A percentile compares a stretch with the other conserved stretches of the same genome.
Conservation (phyloP, 23 red algal species). For the Agarophyton chilense region DNA sequence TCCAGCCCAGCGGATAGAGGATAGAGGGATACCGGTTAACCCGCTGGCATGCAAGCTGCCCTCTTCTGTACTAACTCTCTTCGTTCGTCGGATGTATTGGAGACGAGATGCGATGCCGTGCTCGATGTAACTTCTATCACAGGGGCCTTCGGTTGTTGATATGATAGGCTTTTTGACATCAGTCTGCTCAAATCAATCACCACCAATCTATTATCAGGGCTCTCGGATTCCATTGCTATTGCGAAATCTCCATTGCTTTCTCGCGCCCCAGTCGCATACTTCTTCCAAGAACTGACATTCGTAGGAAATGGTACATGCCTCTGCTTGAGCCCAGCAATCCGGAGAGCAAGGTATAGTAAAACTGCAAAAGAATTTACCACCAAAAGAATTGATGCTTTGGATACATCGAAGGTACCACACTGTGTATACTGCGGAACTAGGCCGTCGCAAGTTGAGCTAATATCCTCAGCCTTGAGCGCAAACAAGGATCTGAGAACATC, state of each 20-base stretch:
- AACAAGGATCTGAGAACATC: constrained; percentile 13
- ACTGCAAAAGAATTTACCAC: not conserved
- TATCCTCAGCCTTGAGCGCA: constrained; percentile 39
- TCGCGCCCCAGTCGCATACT: not conserved
- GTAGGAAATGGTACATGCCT: not conserved
- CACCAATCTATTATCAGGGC: not conserved
- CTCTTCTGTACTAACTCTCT: too few species aligned
- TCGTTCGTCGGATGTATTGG: too few species aligned
- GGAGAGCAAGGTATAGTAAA: not conserved
- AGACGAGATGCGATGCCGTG: too few species aligned
- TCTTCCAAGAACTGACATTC: not conserved
- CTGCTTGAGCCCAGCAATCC: not conserved
- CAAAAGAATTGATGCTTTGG: not conserved
- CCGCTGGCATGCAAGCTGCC: too few species aligned
- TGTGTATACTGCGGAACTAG: not conserved
- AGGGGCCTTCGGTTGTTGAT: too few species aligned
- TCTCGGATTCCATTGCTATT: not conserved
- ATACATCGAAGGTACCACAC: not conserved
- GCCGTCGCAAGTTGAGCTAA: not conserved
- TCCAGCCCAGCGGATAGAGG: too few species aligned
- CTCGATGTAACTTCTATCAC: too few species aligned
- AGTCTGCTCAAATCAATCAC: not conserved
- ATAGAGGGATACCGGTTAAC: too few species aligned
- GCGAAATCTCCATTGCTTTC: not conserved
- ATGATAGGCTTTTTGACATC: not conserved